Evolutionary conservation across 1,284 basidiomycete species (phyloP).

Genomic region (Lentinula novae-zelandiae): DNA sequence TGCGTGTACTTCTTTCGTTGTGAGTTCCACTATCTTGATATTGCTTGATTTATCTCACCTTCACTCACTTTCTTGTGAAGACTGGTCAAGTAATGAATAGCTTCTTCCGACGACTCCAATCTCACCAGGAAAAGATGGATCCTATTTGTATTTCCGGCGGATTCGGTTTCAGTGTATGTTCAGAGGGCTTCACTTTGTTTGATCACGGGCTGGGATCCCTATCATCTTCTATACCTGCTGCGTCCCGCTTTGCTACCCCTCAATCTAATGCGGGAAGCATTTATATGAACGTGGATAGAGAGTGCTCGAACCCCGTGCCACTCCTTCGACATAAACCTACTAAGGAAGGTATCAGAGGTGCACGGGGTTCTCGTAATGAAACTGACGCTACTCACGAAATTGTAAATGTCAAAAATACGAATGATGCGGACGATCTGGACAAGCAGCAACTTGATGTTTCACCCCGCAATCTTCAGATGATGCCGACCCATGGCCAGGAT

Average conservation of each 20-base stretch:
- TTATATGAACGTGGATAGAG: background rate
- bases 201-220: background rate
- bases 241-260: too few species aligned
- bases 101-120: slow-evolving; percentile 12
- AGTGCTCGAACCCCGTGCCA: too few species aligned
- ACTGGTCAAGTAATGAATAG: slow-evolving; percentile 25
- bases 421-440: too few species aligned
- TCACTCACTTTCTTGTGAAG: slow-evolving; percentile 12
- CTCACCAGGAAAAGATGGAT: slow-evolving; percentile 14
- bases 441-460: too few species aligned
- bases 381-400: too few species aligned
- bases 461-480: too few species aligned
- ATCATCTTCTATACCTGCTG: background rate
- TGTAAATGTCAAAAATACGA: background rate
- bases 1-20: slow-evolving; percentile 31
- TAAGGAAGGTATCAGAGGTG: background rate
- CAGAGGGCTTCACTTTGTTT: slow-evolving; percentile 1
- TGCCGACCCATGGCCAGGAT: too few species aligned
- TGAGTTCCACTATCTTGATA: slow-evolving; percentile 14
- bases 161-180: slow-evolving; percentile 20
- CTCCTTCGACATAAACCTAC: background rate
- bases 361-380: too few species aligned
- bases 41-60: background rate
- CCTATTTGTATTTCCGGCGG: slow-evolving; percentile 18
- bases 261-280: too few species aligned